These are phyloP conservation scores for Tetraselmis striata DNA, from an alignment of 139 green algal species.

Conservation along the genomic window DNA sequence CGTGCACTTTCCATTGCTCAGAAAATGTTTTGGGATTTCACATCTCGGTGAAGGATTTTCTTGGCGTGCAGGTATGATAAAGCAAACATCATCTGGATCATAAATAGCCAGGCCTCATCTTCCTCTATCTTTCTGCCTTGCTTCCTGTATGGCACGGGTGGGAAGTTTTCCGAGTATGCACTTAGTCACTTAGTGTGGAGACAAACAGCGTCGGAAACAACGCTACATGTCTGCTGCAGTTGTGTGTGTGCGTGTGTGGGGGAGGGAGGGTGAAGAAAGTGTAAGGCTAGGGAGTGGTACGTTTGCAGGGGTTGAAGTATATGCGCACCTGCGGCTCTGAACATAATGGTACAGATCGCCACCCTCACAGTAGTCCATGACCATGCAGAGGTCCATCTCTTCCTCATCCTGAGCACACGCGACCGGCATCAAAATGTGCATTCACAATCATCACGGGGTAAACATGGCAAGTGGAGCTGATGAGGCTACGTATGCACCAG, in stretches of 20 bases:
- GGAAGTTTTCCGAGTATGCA: too few relatives aligned
- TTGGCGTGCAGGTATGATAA: constrained; percentile 7
- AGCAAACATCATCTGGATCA: constrained; percentile 3
- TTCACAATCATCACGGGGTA: background rate
- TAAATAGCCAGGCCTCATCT: background rate
- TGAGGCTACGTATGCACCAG: background rate
- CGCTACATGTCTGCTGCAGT: background rate
- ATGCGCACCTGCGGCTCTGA: background rate
- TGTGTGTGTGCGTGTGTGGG: too few relatives aligned
- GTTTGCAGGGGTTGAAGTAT: too few relatives aligned
- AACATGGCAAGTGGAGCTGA: background rate
- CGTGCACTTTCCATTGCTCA: background rate
- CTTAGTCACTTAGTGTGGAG: too few relatives aligned
- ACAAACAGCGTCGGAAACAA: background rate
- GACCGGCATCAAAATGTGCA: background rate
- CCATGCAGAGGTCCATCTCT: constrained; percentile 1
- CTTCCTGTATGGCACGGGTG: too few relatives aligned
- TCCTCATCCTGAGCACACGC: background rate
- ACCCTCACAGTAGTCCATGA: background rate
- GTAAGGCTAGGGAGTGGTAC: too few relatives aligned
- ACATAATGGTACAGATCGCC: background rate
- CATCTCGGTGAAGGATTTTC: constrained; percentile 11
- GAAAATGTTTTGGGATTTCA: constrained; percentile 12
- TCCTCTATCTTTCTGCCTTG: background rate
- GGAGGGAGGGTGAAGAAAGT: too few relatives aligned